Percentiles rank a stretch among this genome's conserved stretches.
These are phyloP conservation scores for Lactarius sp. DNA, from an alignment of 768 basidiomycete species.

Conservation along the genomic window DNA sequence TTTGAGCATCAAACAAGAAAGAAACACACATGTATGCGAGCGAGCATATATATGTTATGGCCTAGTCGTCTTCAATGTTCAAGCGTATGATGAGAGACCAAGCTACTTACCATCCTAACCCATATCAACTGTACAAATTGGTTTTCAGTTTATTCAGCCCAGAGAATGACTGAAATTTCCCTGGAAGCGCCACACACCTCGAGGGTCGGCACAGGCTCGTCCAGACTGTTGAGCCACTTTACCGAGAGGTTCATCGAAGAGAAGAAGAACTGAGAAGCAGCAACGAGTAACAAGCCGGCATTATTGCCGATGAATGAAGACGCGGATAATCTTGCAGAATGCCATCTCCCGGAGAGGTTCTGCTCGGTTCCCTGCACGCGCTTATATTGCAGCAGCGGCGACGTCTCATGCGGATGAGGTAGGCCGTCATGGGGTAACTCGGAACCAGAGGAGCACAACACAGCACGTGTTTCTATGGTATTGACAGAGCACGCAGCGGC, in stretches of 20 bases:
- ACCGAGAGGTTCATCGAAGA: conserved; percentile 58
- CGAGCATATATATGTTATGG: conserved; percentile 42
- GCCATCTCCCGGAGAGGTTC: background rate
- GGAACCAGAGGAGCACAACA: background rate
- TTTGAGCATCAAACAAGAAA: background rate
- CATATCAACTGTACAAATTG: conserved; percentile 40
- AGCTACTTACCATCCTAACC: conserved; percentile 49
- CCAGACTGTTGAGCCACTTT: conserved; percentile 54
- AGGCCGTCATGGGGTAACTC: background rate
- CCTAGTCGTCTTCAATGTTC: conserved; percentile 31
- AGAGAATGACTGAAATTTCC: background rate
- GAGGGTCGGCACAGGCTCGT: conserved; percentile 52
- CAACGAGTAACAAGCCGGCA: conserved; percentile 56
- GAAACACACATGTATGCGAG: conserved; percentile 43
- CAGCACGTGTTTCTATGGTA: conserved; percentile 23
- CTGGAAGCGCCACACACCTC: conserved; percentile 38
- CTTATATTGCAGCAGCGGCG: background rate
- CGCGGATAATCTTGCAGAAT: background rate
- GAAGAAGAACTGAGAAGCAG: conserved; percentile 53
- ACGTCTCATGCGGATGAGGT: background rate
- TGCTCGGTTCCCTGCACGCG: too few species aligned
- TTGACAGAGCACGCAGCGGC: conserved; percentile 29
- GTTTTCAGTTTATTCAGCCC: background rate
- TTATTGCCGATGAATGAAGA: conserved; percentile 35
- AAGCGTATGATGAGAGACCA: conserved; percentile 5